Evolutionary conservation across 257 asterid species (phyloP).

Genomic region (Verbena officinalis): DNA sequence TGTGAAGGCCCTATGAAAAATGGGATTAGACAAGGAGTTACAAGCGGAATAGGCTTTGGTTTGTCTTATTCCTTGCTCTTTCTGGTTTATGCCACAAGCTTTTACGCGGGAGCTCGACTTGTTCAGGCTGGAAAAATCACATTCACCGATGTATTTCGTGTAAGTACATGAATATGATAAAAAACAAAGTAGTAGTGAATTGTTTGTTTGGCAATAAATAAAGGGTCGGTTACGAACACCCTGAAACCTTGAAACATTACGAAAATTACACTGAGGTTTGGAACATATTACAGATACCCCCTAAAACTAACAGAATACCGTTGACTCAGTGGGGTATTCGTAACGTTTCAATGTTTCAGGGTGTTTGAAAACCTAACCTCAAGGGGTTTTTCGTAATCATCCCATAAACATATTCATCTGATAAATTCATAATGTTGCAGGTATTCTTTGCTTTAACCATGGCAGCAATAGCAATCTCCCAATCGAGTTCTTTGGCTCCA

Average conservation of each 20-base stretch:
- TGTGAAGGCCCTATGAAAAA: conserved; percentile 73
- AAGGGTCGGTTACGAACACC: too few species aligned
- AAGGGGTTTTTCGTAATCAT: too few species aligned
- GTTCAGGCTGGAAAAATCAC: conserved; percentile 70
- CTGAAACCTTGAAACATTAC: too few species aligned
- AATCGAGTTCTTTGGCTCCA: conserved; percentile 79
- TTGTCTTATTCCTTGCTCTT: conserved; percentile 56
- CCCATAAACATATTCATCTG: too few species aligned
- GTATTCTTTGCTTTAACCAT: conserved; percentile 85
- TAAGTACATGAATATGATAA: conserved; percentile 39
- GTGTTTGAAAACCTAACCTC: too few species aligned
- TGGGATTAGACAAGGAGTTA: conserved; percentile 71
- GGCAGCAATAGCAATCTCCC: conserved; percentile 86
- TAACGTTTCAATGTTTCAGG: too few species aligned
- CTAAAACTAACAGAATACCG: too few species aligned
- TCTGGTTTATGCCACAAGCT: conserved; percentile 78
- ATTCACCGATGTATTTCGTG: conserved; percentile 77
- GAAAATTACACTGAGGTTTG: too few species aligned
- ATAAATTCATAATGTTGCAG: conserved; percentile 53
- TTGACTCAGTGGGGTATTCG: too few species aligned
- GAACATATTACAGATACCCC: too few species aligned
- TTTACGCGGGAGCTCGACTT: conserved; percentile 88
- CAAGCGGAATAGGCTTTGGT: conserved; percentile 83
- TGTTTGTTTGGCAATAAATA: too few species aligned
- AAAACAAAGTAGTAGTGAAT: too few species aligned